Percentiles rank a stretch among this genome's conserved stretches.
These are phyloP conservation scores for Mycena latifolia DNA, from an alignment of 768 basidiomycete genomes.

Conservation along the genomic window DNA sequence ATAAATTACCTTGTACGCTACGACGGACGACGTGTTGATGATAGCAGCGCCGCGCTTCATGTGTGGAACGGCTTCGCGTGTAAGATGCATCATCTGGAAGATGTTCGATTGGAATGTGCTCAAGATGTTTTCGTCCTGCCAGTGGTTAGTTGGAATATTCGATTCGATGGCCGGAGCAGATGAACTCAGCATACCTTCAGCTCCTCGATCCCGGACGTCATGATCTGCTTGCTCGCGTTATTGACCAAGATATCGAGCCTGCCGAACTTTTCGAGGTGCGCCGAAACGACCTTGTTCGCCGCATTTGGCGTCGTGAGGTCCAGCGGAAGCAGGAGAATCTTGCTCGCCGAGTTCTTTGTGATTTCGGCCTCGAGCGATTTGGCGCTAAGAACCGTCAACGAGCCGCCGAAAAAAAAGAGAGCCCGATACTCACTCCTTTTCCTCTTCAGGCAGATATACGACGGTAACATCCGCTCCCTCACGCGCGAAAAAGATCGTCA, in stretches of 20 bases:
- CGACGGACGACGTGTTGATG: slow-evolving; percentile 74
- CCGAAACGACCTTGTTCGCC: slow-evolving; percentile 59
- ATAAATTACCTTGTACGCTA: slow-evolving; percentile 55
- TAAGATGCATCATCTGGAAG: slow-evolving; percentile 68
- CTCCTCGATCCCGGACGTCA: slow-evolving; percentile 9
- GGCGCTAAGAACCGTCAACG: slow-evolving; percentile 41
- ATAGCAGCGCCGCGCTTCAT: slow-evolving; percentile 69
- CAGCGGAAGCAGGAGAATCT: slow-evolving; percentile 49
- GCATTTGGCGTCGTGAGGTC: slow-evolving; percentile 58
- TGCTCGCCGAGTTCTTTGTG: slow-evolving; percentile 52
- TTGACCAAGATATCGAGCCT: slow-evolving; percentile 70
- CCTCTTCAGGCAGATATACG: slow-evolving; percentile 67
- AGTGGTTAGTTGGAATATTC: too few species aligned
- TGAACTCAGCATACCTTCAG: slow-evolving; percentile 14
- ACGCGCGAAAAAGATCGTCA: slow-evolving; percentile 63
- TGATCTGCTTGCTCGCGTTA: slow-evolving; percentile 65
- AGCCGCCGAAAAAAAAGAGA: too few species aligned
- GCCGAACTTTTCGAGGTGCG: slow-evolving; percentile 59
- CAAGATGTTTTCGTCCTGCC: slow-evolving; percentile 61
- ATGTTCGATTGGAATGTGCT: slow-evolving; percentile 71
- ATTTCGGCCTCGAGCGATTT: slow-evolving; percentile 56
- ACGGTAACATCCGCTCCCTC: slow-evolving; percentile 69
- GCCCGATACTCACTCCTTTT: slow-evolving; percentile 50
- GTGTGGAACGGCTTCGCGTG: slow-evolving; percentile 69
- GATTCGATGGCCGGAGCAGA: slow-evolving; percentile 52